These are phyloP conservation scores for Xylariaceae sp. DNA, from an alignment of 2,329 filamentous ascomycete genomes.

Conservation along the genomic window DNA sequence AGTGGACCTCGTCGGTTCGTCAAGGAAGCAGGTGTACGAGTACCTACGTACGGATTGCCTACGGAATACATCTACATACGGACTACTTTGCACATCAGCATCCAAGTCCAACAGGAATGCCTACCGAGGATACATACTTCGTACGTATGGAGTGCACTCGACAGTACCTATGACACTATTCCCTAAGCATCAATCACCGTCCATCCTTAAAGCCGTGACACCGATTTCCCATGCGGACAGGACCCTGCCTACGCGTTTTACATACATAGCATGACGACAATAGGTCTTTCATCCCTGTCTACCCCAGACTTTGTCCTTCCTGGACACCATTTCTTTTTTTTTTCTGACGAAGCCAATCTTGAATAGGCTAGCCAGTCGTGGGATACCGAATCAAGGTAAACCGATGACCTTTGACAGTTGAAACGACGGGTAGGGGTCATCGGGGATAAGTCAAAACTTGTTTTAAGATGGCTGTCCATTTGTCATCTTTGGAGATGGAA, in stretches of 20 bases:
- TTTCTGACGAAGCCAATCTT: slow-evolving; percentile 16
- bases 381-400: slow-evolving; percentile 25
- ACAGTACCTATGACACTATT: no score
- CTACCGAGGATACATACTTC: no score
- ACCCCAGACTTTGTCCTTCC: slow-evolving; percentile 27
- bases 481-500: not conserved
- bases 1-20: not conserved
- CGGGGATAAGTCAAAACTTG: slow-evolving; percentile 1
- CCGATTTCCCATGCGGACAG: not conserved
- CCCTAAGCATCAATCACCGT: no score
- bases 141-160: no score
- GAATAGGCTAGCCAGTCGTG: slow-evolving; percentile 17
- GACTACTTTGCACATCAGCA: no score
- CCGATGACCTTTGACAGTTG: slow-evolving; percentile 18
- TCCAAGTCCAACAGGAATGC: no score
- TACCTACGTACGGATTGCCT: no score
- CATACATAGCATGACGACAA: slow-evolving; percentile 3
- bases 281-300: slow-evolving; percentile 24
- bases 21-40: not conserved
- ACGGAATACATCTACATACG: no score
- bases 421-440: not conserved
- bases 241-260: not conserved
- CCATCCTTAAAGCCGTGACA: not conserved
- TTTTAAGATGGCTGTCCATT: slow-evolving; percentile 3
- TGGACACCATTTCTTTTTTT: not conserved